Evolutionary conservation across 2,329 filamentous ascomycete species (phyloP), one percentile per base, ranked within the genome.

Genomic region (Pyrenophora teres): DNA sequence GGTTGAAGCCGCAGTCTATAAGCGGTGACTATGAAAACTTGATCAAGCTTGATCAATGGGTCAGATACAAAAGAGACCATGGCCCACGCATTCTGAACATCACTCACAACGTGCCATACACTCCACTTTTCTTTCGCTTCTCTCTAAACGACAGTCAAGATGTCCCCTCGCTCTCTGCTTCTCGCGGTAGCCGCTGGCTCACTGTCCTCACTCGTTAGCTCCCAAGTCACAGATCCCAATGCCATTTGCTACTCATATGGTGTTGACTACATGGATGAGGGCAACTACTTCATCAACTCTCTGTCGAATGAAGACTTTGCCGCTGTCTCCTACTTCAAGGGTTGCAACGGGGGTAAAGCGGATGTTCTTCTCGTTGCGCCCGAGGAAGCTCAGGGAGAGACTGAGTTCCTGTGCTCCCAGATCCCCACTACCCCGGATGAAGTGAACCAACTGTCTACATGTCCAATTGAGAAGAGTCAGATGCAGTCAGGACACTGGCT

Each of bases 271-370:
- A 62, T 76, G 40, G 71, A 75, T 56, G 76, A 74, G 31, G 71
- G 71, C 2, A 57, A 63, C 15, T 80, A 78, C 63, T 80, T 78
- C 61, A 77, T 79, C 60, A 78, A 79, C 59, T 69, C 70, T 8
- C 60, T 67, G 13, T 77, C 75, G 0, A 64, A 61, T 3, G 75
- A 76, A 2, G 59, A 60, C 4, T 80, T 79, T 56, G 77, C 75
- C 15, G 74, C 74, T 18, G 74, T 77, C 4, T 75, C 75, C 3
- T 72, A 77, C 37, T 80, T 79, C 52, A 60, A 72, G 42, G 76
- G 76, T 27, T 80, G 77, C 59, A 69, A 75, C 32, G 60, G 66
- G 31, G 75, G 75, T 44, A 56, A 68, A 37, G 70, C 76, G 15
- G 69, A 77, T 47, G 74, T 78, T 21, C 60, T 79, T 23, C 65